Percentiles rank a stretch among this genome's conserved stretches.
Evolutionary conservation across 2,329 filamentous ascomycete genomes (phyloP).

Genomic region (Elsinoe perseae): DNA sequence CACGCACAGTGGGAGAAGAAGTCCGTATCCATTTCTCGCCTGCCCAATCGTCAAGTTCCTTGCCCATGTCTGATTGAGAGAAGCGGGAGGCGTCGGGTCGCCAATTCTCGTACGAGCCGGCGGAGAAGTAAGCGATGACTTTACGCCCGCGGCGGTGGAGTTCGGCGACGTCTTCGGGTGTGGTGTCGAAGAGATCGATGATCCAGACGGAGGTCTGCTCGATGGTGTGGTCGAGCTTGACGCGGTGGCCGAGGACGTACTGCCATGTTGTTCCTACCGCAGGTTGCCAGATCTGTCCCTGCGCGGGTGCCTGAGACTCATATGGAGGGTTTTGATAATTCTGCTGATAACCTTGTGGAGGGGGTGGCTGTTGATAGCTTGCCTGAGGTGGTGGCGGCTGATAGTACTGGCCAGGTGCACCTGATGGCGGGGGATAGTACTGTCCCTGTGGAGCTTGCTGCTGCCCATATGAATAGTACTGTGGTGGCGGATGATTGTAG

Average conservation of each 20-base stretch:
- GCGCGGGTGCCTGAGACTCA: not conserved
- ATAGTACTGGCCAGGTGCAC: not conserved
- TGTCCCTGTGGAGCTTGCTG: not conserved
- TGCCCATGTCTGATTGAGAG: constrained; percentile 48
- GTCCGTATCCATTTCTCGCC: constrained; percentile 61
- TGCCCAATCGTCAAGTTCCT: constrained; percentile 54
- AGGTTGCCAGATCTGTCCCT: constrained; percentile 8
- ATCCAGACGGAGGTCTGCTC: constrained; percentile 50
- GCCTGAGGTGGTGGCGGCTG: not conserved
- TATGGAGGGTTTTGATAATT: not conserved
- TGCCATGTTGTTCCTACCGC: constrained; percentile 31
- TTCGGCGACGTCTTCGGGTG: constrained; percentile 38
- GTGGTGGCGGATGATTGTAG: not conserved
- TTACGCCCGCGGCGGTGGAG: constrained; percentile 48
- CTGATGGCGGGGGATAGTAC: not conserved
- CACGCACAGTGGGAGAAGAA: constrained; percentile 49
- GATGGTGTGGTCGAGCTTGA: constrained; percentile 26
- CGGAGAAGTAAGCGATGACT: constrained; percentile 69
- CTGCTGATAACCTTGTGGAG: not conserved
- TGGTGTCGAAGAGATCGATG: constrained; percentile 52
- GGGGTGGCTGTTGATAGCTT: not conserved
- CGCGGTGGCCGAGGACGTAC: constrained; percentile 45
- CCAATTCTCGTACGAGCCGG: constrained; percentile 55
- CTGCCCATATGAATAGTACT: not conserved
- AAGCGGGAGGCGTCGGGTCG: constrained; percentile 53